Evolutionary conservation across 352 stramenopile genomes (phyloP), one percentile per base, ranked within the genome.

Genomic region (Globisporangium lucens): DNA sequence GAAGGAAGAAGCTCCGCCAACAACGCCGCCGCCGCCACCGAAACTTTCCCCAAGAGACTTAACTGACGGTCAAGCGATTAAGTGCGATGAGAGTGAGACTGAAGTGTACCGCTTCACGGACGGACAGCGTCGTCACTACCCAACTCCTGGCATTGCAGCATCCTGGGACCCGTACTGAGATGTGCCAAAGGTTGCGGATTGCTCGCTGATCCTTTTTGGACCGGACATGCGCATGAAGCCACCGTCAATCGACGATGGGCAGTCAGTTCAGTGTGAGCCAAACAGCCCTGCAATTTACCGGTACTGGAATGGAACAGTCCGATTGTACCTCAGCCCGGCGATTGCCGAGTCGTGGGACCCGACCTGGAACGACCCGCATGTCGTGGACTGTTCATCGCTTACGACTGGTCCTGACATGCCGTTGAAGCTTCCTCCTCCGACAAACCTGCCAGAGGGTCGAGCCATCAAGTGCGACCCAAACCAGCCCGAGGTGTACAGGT

Each of bases 281-380:
- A 33, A 58, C 24, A n/a, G 52, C 6, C 4, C 57, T 8, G 47
- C 27, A 1, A n/a, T 70, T 30, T 73, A 63, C 46, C 65, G 72
- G 0, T 70, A 66, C 46, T 59, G 24, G 41, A 65, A 61, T 46
- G 53, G 49, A 0, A 60, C 43, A 3, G 12, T 72, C 7, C 63
- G 55, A 15, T 60, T 52, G 56, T 77, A 77, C 22, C 61, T 62
- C 17, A 55, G 43, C 27, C 24, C 61, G 9, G 8, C 38, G 0
- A 65, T 77, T 56, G 72, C 72, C 3, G 52, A 33, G 27, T 77
- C 72, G 15, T 77, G 72, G 72, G 72, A 77, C 29, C 0, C 22
- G 8, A 66, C 57, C 52, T 77, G 61, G 64, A 27, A 24, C 7
- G 47, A 53, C 2, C 38, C 66, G 0, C 9, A 56, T 7, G 8